These are phyloP conservation scores for Phoma herbarum DNA, from an alignment of 2,329 filamentous ascomycete genomes.

Conservation along the genomic window DNA sequence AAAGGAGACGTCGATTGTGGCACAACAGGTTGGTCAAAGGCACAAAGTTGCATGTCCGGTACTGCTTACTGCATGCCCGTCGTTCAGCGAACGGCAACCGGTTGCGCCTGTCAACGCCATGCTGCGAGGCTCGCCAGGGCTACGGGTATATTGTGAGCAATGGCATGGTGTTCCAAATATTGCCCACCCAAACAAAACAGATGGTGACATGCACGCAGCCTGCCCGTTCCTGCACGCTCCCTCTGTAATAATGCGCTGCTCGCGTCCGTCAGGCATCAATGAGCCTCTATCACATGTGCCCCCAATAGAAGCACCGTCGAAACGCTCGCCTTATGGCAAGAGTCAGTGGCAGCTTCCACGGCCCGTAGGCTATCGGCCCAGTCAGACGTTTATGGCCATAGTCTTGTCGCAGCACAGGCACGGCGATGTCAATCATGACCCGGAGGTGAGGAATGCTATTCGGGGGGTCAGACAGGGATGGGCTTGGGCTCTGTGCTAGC, in stretches of 20 bases:
- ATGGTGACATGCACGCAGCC: conserved; percentile 15
- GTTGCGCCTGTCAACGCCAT: neutral
- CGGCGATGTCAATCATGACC: conserved; percentile 34
- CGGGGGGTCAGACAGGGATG: conserved; percentile 25
- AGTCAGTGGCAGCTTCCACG: conserved; percentile 6
- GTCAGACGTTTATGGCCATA: conserved; percentile 23
- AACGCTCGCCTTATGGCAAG: conserved; percentile 3
- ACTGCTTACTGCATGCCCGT: conserved; percentile 30
- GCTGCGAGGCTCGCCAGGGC: conserved; percentile 24
- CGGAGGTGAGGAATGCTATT: conserved; percentile 36
- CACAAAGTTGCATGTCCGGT: conserved; percentile 28
- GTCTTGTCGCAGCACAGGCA: conserved; percentile 31
- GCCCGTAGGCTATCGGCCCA: conserved; percentile 19
- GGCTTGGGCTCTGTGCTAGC: conserved; percentile 26
- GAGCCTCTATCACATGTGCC: conserved; percentile 1
- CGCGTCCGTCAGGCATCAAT: conserved; percentile 28
- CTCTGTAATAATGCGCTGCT: conserved; percentile 18
- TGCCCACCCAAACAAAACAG: conserved; percentile 25
- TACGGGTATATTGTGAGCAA: conserved; percentile 34
- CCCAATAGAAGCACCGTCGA: conserved; percentile 2
- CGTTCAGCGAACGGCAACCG: conserved; percentile 15
- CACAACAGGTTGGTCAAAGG: conserved; percentile 15
- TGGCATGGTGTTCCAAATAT: conserved; percentile 28
- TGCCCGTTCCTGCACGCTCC: conserved; percentile 13
- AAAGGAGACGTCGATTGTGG: conserved; percentile 4